A percentile compares a stretch with the other conserved stretches of the same genome.
phyloP scores from a whole-genome alignment of 352 stramenopile species.

The Thraustochytrium sp. region DNA sequence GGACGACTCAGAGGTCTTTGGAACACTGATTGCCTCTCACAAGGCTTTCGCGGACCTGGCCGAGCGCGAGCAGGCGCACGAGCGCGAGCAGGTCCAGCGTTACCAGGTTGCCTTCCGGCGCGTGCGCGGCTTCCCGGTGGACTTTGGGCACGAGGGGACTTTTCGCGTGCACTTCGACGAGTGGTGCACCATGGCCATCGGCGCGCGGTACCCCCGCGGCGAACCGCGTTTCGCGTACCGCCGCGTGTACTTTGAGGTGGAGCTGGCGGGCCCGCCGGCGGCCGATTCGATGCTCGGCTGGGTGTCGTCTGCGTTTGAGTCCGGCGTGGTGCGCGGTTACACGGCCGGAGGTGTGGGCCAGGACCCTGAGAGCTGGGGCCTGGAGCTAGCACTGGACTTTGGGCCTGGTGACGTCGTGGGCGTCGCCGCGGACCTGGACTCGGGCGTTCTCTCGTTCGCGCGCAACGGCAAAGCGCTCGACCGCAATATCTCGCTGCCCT shows the following conservation, averaged over 20 bases:
- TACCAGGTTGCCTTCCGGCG: not conserved
- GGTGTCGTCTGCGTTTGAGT: not conserved
- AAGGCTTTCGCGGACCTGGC: not conserved
- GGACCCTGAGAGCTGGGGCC: constrained; percentile 2
- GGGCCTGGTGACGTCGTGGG: not conserved
- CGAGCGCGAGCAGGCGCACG: not conserved
- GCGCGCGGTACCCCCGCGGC: not conserved
- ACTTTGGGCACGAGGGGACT: constrained; percentile 1
- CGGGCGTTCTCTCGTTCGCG: not conserved
- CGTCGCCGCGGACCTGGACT: constrained; percentile 8
- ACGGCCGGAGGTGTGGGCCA: not conserved
- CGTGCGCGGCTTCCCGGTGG: not conserved
- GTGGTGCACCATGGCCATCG: not conserved
- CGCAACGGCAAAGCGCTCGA: not conserved
- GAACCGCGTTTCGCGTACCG: not conserved
- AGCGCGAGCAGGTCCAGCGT: not conserved
- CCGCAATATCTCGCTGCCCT: not conserved
- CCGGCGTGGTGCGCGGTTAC: not conserved
- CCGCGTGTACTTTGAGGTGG: constrained; percentile 10
- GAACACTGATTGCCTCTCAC: not conserved
- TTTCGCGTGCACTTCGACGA: not conserved
- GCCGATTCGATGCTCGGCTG: constrained; percentile 4
- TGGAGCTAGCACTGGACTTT: not conserved
- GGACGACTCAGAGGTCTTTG: not conserved
- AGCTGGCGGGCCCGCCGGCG: not conserved